These are phyloP conservation scores for Metschnikowia colocasiae DNA, from an alignment of 805 yeast species.

Conservation along the genomic window DNA sequence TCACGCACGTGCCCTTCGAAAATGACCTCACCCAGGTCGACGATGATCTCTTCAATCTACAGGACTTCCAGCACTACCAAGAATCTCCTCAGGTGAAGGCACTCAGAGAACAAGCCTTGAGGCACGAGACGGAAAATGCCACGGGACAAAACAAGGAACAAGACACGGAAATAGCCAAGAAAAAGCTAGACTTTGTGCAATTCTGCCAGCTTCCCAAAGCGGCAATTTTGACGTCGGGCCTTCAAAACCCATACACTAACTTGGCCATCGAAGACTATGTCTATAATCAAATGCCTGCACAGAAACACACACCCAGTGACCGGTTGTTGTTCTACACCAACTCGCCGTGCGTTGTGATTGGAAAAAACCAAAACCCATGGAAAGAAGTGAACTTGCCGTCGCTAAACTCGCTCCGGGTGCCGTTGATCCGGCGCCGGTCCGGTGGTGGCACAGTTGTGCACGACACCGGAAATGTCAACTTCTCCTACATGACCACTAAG, in stretches of 20 bases:
- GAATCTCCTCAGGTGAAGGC: slow-evolving; percentile 28
- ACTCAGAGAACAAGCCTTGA: slow-evolving; percentile 9
- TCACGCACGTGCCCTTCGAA: slow-evolving; percentile 34
- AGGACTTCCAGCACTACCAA: slow-evolving; percentile 37
- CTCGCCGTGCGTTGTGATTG: slow-evolving; percentile 84
- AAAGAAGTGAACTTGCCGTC: slow-evolving; percentile 68
- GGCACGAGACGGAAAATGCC: not conserved
- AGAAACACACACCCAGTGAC: slow-evolving; percentile 23
- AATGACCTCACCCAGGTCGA: slow-evolving; percentile 36
- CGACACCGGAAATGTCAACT: slow-evolving; percentile 84
- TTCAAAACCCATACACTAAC: slow-evolving; percentile 67
- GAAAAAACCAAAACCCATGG: slow-evolving; percentile 96
- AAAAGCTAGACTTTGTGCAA: not conserved
- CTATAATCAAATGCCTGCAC: slow-evolving; percentile 58
- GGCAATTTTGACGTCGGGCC: slow-evolving; percentile 53
- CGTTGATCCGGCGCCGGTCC: slow-evolving; percentile 71
- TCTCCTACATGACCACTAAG: slow-evolving; percentile 71
- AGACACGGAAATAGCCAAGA: not conserved
- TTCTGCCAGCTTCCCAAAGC: slow-evolving; percentile 32
- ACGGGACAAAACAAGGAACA: not conserved
- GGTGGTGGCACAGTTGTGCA: slow-evolving; percentile 99
- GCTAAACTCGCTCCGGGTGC: slow-evolving; percentile 49
- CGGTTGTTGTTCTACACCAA: slow-evolving; percentile 73
- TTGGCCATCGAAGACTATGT: slow-evolving; percentile 79
- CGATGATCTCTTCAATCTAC: slow-evolving; percentile 34